These are phyloP conservation scores for Xylariaceae sp. DNA, from an alignment of 2,329 filamentous ascomycete species.

Conservation along the genomic window DNA sequence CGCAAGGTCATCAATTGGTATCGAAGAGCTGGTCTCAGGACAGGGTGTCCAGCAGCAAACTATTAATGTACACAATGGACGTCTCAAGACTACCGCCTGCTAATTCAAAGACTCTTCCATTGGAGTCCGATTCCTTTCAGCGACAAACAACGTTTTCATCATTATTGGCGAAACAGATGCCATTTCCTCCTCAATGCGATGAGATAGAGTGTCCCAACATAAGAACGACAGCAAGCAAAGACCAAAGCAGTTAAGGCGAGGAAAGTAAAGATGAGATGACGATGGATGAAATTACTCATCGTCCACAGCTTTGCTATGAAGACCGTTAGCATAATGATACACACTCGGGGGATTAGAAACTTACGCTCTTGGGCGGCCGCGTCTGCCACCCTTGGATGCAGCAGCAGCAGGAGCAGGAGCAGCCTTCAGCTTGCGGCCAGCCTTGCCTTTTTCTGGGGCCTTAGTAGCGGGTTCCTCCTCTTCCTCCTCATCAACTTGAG, in stretches of 20 bases:
- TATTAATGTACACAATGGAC: conserved; percentile 20
- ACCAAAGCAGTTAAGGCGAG: not conserved
- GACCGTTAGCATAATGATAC: not conserved
- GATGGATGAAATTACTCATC: conserved; percentile 10
- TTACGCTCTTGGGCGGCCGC: conserved; percentile 19
- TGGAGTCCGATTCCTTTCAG: not conserved
- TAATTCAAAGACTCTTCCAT: not conserved
- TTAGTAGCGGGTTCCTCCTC: conserved; percentile 40
- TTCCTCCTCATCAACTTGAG: conserved; percentile 26
- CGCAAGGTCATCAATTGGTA: conserved; percentile 9
- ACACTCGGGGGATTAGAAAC: conserved; percentile 5
- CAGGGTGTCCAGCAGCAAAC: not conserved
- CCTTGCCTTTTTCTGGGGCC: conserved; percentile 36
- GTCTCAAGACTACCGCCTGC: not conserved
- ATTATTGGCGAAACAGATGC: not conserved
- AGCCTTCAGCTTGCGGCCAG: conserved; percentile 36
- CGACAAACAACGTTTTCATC: conserved; percentile 8
- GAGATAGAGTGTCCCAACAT: not conserved
- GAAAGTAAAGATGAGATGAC: not conserved
- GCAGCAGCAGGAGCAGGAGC: conserved; percentile 22
- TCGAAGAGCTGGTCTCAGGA: not conserved
- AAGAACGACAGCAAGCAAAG: conserved; percentile 3
- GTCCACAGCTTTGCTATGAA: conserved; percentile 2
- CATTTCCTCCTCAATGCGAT: not conserved
- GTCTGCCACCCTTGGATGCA: conserved; percentile 28